Conservation (phyloP, 306 rosid genomes). For the Vachellia pachyceras region DNA sequence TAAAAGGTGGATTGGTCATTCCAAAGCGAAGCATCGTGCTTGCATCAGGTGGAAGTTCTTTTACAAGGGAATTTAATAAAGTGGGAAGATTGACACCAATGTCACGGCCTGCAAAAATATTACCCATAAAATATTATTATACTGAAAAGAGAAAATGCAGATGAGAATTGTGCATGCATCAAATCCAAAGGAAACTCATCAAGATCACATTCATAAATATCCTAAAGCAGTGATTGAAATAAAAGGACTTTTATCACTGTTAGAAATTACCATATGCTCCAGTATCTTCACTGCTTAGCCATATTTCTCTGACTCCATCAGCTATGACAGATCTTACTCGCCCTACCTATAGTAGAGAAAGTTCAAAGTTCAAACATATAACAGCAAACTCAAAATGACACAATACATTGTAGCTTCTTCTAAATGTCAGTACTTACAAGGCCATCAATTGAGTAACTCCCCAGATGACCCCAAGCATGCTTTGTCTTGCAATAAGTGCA, state of each 20-base stretch:
- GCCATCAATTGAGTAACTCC: constrained; percentile 90
- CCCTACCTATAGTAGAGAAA: constrained; percentile 60
- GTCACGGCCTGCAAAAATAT: constrained; percentile 81
- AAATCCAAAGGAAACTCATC: constrained; percentile 12
- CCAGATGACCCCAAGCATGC: constrained; percentile 99
- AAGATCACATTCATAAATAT: constrained; percentile 34
- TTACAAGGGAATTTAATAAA: constrained; percentile 75
- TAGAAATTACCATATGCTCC: constrained; percentile 88
- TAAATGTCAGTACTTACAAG: constrained; percentile 61
- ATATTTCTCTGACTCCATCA: constrained; percentile 91
- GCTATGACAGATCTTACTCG: constrained; percentile 85
- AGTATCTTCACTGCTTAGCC: constrained; percentile 99
- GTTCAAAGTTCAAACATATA: constrained; percentile 8
- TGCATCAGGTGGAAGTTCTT: constrained; percentile 82
- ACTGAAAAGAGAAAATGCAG: constrained; percentile 1
- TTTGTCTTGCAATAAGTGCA: constrained; percentile 98
- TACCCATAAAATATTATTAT: constrained; percentile 9
- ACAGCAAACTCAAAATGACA: background rate
- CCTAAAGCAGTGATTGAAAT: constrained; percentile 23
- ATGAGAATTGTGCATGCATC: constrained; percentile 15
- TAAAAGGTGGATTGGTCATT: constrained; percentile 99
- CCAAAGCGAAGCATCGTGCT: constrained; percentile 98
- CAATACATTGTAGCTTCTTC: background rate
- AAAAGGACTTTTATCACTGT: constrained; percentile 18
- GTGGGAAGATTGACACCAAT: constrained; percentile 95